A percentile compares a stretch with the other conserved stretches of the same genome.
Conservation (phyloP, 495 filamentous ascomycete species). For the Penicillium subrubescens region DNA sequence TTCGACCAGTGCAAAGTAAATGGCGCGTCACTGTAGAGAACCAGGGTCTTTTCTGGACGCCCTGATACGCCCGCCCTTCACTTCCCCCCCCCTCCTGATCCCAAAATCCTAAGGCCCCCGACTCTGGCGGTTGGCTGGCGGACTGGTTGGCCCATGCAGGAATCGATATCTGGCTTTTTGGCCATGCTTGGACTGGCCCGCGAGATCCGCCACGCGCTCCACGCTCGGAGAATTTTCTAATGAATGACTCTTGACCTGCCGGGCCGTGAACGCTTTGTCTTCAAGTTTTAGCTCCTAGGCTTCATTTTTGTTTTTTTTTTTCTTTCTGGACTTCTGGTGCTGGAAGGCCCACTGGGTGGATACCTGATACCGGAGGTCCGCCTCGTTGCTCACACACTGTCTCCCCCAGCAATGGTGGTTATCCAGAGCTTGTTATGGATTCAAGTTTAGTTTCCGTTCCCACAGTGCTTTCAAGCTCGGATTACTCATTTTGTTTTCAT, state of each 20-base stretch:
- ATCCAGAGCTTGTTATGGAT: conserved; percentile 15
- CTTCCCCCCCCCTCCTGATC: neutral
- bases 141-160: conserved; percentile 16
- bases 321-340: neutral
- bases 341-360: conserved; percentile 2
- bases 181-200: neutral
- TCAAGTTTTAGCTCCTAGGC: neutral
- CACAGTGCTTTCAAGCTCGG: neutral
- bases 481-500: conserved; percentile 8
- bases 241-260: neutral
- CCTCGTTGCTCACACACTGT: neutral
- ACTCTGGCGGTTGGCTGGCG: conserved; percentile 11
- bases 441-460: conserved; percentile 3
- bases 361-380: conserved; percentile 1
- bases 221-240: conserved; percentile 25
- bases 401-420: conserved; percentile 6
- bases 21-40: neutral
- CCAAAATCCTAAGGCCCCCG: neutral
- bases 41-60: neutral
- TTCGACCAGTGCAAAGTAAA: neutral
- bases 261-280: conserved; percentile 1
- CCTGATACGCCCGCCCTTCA: neutral
- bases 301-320: neutral
- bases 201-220: conserved; percentile 19
- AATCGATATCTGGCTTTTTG: conserved; percentile 7